Base-by-base conservation (phyloP, 2,329 filamentous ascomycete species). In the Xylariales sp. region DNA sequence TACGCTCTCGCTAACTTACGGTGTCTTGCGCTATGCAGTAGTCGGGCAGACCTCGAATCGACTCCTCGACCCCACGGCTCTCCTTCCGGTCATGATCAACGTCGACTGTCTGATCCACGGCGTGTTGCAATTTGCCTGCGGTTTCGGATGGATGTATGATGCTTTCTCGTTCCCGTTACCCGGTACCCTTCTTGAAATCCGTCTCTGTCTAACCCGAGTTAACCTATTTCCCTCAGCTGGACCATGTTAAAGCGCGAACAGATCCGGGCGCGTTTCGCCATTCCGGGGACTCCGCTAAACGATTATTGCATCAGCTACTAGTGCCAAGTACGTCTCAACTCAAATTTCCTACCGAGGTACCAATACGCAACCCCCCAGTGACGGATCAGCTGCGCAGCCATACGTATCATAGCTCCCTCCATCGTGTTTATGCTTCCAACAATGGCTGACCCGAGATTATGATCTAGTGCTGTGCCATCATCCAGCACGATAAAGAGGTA, bases 401-500 rank as follows among this genome's bases (percentile, higher is more conserved):
- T 41, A 46, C 16, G 30, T 52, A 28, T 30, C 49, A 28, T 41
- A 18, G 5, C 7, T 16, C 6, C 3, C 5, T 6, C 34, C 10
- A 23, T 41, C 14, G 2, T 28, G 1, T 28, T 12, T 7, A 23
- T 41, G 1, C 30, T 18, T n/a, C 34, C 28, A 6, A 12, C 2
- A 30, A 55, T 28, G 2, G 7, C 58, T 66, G 41, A 65, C 18
- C 32, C 36, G 49, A 6, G 7, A 30, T 48, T 2, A 45, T 34
- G 32, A 49, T 46, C 16, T 34, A 68, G 43, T 88, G 86, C 81
- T 89, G 87, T 73, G 80, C 82, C 5, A 76, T 88, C 65, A 81
- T 88, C 69, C 87, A 90, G 79, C 82, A 88, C 64, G 86, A 89
- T 65, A 86, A 87, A 71, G 87, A 89, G 73, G 82, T 84, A 53